phyloP scores from a whole-genome alignment of 2,329 filamentous ascomycete genomes.

The Microdochium trichocladiopsis region DNA sequence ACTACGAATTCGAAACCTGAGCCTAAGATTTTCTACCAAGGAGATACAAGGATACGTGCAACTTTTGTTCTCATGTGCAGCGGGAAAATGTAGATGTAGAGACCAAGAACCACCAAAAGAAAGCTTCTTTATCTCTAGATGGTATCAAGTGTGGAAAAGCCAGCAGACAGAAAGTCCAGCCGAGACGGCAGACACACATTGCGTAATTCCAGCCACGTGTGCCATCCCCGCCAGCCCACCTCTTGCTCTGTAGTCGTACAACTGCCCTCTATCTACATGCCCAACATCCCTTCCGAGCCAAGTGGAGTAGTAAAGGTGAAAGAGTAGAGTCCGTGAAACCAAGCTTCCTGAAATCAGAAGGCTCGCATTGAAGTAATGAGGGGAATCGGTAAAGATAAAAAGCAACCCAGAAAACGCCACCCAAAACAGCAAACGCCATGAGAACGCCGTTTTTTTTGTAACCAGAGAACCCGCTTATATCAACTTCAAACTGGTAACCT shows the following conservation, averaged over 20 bases:
- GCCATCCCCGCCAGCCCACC: background rate
- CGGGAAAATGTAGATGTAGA: too few relatives aligned
- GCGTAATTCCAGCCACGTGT: background rate
- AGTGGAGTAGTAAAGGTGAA: background rate
- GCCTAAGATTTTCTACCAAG: too few relatives aligned
- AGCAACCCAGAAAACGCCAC: background rate
- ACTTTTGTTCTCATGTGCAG: too few relatives aligned
- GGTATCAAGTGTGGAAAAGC: background rate
- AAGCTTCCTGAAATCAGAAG: too few relatives aligned
- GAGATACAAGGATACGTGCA: too few relatives aligned
- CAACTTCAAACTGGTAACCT: background rate
- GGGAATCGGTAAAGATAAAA: background rate
- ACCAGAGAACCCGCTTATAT: background rate
- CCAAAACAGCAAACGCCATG: background rate
- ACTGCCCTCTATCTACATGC: background rate
- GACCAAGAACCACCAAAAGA: too few relatives aligned
- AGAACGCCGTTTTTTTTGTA: background rate
- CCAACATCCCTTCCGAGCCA: background rate
- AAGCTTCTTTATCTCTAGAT: background rate
- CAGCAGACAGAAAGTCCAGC: background rate
- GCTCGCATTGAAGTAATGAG: background rate
- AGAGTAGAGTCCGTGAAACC: background rate
- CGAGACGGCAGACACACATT: too few relatives aligned
- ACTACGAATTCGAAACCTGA: too few relatives aligned
- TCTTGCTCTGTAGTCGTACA: background rate